Conservation (phyloP, 352 stramenopile genomes). For the Saprolegnia parasitica region DNA sequence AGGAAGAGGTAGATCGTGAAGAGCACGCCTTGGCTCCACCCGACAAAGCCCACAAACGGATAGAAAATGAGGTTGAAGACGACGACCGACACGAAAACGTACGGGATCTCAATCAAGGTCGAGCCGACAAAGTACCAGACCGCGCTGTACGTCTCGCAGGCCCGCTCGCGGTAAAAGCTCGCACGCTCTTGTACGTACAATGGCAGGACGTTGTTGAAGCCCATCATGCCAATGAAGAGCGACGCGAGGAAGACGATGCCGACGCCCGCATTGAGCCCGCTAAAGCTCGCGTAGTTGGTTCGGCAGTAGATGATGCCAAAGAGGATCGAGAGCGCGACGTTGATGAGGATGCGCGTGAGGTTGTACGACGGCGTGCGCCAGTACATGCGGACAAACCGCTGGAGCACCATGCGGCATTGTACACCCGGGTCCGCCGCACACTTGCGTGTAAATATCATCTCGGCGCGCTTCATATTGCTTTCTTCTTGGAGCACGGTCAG, state of each 20-base stretch:
- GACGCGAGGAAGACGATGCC: conserved; percentile 83
- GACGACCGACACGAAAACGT: conserved; percentile 38
- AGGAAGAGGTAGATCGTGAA: conserved; percentile 33
- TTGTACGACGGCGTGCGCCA: conserved; percentile 86
- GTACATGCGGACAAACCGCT: conserved; percentile 43
- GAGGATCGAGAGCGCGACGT: conserved; percentile 67
- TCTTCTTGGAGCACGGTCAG: conserved; percentile 37
- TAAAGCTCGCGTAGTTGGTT: conserved; percentile 45
- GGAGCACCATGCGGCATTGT: conserved; percentile 15
- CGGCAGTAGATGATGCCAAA: conserved; percentile 69
- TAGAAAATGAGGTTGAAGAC: conserved; percentile 48
- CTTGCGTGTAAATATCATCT: conserved; percentile 38
- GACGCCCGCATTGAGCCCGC: conserved; percentile 53
- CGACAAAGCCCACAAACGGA: conserved; percentile 45
- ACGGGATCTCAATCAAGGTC: conserved; percentile 71
- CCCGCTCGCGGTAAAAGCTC: conserved; percentile 89
- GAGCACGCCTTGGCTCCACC: conserved; percentile 24
- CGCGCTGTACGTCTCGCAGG: conserved; percentile 79
- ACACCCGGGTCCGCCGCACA: conserved; percentile 32
- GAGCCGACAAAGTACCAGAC: conserved; percentile 64
- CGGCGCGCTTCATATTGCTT: neutral
- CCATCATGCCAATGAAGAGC: conserved; percentile 77
- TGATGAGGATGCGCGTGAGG: conserved; percentile 66
- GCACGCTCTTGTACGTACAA: too few relatives aligned
- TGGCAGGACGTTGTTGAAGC: conserved; percentile 71